Evolutionary conservation across 495 filamentous ascomycete genomes (phyloP), one percentile per base, ranked within the genome.

Genomic region (Lasiosphaeria ovina): DNA sequence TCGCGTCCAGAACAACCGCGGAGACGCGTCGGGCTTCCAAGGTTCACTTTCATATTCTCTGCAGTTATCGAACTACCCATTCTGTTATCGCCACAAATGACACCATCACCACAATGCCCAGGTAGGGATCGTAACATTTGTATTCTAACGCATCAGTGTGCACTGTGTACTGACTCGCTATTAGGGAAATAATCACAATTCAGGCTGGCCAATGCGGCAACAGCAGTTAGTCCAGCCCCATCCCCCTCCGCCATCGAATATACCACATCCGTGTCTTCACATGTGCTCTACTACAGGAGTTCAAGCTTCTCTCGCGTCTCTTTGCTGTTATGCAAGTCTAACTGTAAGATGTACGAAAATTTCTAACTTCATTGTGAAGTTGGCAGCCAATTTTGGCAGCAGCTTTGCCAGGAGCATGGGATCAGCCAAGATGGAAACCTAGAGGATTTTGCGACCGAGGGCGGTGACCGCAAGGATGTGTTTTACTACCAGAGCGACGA

Each of bases 401-500:
- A 96, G 77, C 84, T 97, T 35, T 97, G 94, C 74, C 89, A 91
- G 75, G 94, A 98, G 72, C 94, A 98, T 73, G 95, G 95, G 51
- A 98, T 98, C 76, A 96, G 87, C 65, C 90, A 94, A 70, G 92
- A 97, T 78, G 94, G 94, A 38, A 97, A 97, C 69, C 83, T 98
- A 49, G 92, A 96, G 75, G 91, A 96, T 68, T 95, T 92, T 76
- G 93, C 94, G 68, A 96, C 91, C 53, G 93, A 97, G 71, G 95
- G 94, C 62, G 92, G 92, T 51, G 94, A 98, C 76, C 86, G 94
- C 68, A 98, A 98, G 74, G 94, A 98, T 75, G 94, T 98, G 54
- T 98, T 98, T 77, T 98, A 97, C 83, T 98, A 98, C 75, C 94
- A 98, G 81, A 91, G 88, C 58, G 94, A 98, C 75, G 94, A 98